Base-by-base conservation (phyloP, 164 flowering plant genomes). In the Taxillus chinensis region DNA sequence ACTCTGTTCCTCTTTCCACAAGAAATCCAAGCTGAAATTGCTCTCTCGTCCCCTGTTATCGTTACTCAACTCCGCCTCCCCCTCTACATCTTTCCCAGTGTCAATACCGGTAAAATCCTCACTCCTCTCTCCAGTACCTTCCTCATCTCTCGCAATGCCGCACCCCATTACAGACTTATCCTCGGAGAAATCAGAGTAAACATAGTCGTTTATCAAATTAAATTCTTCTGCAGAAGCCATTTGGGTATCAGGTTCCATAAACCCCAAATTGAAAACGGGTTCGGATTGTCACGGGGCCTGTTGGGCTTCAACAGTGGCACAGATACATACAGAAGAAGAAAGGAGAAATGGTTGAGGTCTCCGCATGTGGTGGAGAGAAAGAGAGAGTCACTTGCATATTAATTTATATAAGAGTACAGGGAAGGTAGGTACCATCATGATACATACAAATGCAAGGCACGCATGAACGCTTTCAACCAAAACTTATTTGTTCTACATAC, bases 1-100 rank as follows among this genome's bases (percentile, higher is more conserved):
- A 45, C 80, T 80, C 49, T 62, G 79, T 63, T 82, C 87, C 57
- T 82, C 86, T 68, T 70, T 73, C 54, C 74, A 68, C 77, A 74
- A 48, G 54, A 69, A 68, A 51, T 75, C 87, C 63, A 79, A 85
- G 64, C 84, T 75, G 52, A 78, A 78, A 72, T 80, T 75, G 57
- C 81, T 79, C 62, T 77, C 77, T 13, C 77, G 54, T 45, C 68
- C 40, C 54, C 67, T 68, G 48, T 75, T 80, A 37, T 70, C 78
- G 27, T 27, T 27, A 57, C 64, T 61, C 66, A 59, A 63, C 56
- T 62, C 76, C 45, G 37, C 68, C 68, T 70, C 59, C 8, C 61
- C 61, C 51, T 63, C 77, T 13, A 58, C 38, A 62, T 61, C 37
- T 45, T 61, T 60, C 60, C 40, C 72, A 64, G 56, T 64, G 15